Evolutionary conservation across 2,329 filamentous ascomycete genomes (phyloP).

Genomic region (Xylariomycetidae sp.): DNA sequence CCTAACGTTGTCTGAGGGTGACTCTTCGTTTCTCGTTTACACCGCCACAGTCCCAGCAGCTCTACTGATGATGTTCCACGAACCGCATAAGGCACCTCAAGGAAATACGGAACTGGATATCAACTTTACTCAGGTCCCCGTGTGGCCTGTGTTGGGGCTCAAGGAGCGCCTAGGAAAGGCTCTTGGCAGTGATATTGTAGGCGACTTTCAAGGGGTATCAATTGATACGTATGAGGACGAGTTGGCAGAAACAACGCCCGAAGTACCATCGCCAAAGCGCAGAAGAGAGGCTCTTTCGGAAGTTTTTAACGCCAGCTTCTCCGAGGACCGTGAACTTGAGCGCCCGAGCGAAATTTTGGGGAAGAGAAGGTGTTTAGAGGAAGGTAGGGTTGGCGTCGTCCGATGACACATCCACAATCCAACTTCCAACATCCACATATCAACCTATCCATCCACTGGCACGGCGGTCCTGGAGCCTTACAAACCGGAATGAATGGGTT

Average conservation of each 20-base stretch:
- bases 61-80: conserved; percentile 47
- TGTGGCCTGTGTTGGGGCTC: conserved; percentile 52
- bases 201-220: conserved; percentile 33
- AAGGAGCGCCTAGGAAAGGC: conserved; percentile 51
- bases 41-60: conserved; percentile 42
- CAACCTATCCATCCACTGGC: too few species aligned
- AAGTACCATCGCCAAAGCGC: conserved; percentile 17
- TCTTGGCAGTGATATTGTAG: conserved; percentile 47
- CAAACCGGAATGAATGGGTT: too few species aligned
- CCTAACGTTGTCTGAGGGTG: conserved; percentile 42
- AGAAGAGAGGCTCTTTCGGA: conserved; percentile 22
- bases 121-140: conserved; percentile 42
- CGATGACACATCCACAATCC: conserved; percentile 14
- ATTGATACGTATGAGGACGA: conserved; percentile 44
- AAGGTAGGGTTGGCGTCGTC: conserved; percentile 24
- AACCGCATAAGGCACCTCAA: conserved; percentile 37
- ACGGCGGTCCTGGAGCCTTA: too few species aligned
- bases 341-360: conserved; percentile 12
- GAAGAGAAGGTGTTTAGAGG: conserved; percentile 22
- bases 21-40: conserved; percentile 49
- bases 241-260: conserved; percentile 6
- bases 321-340: conserved; percentile 21
- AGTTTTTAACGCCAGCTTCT: conserved; percentile 27
- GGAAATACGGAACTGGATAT: conserved; percentile 37
- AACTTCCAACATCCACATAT: too few species aligned